Conservation (phyloP, 2,329 filamentous ascomycete species). For the Neophaeococcomyces aloes region DNA sequence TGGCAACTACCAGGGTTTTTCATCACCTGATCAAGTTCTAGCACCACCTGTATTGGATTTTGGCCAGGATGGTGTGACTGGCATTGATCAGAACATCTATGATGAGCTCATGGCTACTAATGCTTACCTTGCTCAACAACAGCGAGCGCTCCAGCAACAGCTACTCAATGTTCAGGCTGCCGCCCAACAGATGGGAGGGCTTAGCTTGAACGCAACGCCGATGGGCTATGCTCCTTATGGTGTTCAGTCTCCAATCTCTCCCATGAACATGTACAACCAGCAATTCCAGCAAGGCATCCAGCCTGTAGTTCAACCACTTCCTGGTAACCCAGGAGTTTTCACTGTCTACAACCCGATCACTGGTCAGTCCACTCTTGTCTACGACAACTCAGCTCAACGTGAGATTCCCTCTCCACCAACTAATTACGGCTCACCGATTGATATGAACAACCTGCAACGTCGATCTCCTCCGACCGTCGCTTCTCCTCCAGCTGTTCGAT, state of each 20-base stretch:
- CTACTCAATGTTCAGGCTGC: slow-evolving; percentile 72
- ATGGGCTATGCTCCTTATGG: slow-evolving; percentile 26
- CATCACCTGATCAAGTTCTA: slow-evolving; percentile 71
- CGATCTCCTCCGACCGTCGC: slow-evolving; percentile 44
- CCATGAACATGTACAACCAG: slow-evolving; percentile 52
- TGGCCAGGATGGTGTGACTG: slow-evolving; percentile 53
- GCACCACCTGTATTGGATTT: slow-evolving; percentile 73
- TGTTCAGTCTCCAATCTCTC: slow-evolving; percentile 44
- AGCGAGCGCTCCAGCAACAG: slow-evolving; percentile 90
- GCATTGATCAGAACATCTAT: slow-evolving; percentile 77
- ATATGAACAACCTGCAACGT: slow-evolving; percentile 12
- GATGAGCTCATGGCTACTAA: slow-evolving; percentile 86
- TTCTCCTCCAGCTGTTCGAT: slow-evolving; percentile 59
- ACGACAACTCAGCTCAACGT: slow-evolving; percentile 54
- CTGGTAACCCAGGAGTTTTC: slow-evolving; percentile 64
- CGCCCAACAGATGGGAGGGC: slow-evolving; percentile 68
- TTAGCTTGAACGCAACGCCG: slow-evolving; percentile 51
- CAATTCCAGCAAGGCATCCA: slow-evolving; percentile 58
- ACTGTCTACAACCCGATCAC: slow-evolving; percentile 77
- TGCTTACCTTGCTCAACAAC: slow-evolving; percentile 83
- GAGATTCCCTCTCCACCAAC: slow-evolving; percentile 26
- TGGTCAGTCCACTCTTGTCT: slow-evolving; percentile 70
- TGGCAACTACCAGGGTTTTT: slow-evolving; percentile 50
- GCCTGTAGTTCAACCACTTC: slow-evolving; percentile 52
- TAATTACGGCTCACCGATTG: slow-evolving; percentile 17